A percentile compares a stretch with the other conserved stretches of the same genome.
phyloP scores from a whole-genome alignment of 441 rosid genomes.

The Rhodomyrtus psidioides region DNA sequence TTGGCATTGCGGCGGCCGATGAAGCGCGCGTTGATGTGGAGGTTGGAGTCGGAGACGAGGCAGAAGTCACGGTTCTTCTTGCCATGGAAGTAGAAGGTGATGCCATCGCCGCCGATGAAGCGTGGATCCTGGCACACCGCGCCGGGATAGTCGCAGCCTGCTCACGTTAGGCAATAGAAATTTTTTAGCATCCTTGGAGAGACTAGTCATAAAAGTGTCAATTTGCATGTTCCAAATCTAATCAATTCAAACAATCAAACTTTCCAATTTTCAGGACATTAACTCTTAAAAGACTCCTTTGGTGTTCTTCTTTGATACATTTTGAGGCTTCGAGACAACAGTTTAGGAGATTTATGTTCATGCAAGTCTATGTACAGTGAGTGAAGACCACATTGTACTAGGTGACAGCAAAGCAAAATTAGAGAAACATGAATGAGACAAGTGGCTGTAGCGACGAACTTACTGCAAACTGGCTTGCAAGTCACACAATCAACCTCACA shows the following conservation, averaged over 20 bases:
- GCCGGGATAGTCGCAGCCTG: constrained; percentile 30
- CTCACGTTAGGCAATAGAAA: not conserved
- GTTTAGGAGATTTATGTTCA: not conserved
- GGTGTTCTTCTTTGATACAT: not conserved
- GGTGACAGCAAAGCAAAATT: not conserved
- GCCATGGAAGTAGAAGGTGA: constrained; percentile 51
- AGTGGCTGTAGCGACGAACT: not conserved
- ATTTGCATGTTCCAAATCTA: not conserved
- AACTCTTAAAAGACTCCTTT: not conserved
- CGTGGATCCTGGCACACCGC: constrained; percentile 45
- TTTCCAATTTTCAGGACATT: not conserved
- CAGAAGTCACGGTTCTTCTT: constrained; percentile 33
- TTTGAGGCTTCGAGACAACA: not conserved
- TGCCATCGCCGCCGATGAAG: constrained; percentile 43
- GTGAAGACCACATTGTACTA: not conserved
- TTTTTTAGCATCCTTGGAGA: not conserved
- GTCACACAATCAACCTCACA: constrained; percentile 20
- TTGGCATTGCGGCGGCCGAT: constrained; percentile 26
- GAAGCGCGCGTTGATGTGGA: constrained; percentile 45
- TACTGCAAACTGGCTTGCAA: constrained; percentile 19
- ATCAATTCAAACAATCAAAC: not conserved
- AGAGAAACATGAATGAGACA: not conserved
- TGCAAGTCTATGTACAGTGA: not conserved
- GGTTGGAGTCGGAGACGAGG: constrained; percentile 36
- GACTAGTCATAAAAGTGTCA: not conserved